Evolutionary conservation across 768 basidiomycete genomes (phyloP), one percentile per base, ranked within the genome.

Genomic region (Auricularia cornea): DNA sequence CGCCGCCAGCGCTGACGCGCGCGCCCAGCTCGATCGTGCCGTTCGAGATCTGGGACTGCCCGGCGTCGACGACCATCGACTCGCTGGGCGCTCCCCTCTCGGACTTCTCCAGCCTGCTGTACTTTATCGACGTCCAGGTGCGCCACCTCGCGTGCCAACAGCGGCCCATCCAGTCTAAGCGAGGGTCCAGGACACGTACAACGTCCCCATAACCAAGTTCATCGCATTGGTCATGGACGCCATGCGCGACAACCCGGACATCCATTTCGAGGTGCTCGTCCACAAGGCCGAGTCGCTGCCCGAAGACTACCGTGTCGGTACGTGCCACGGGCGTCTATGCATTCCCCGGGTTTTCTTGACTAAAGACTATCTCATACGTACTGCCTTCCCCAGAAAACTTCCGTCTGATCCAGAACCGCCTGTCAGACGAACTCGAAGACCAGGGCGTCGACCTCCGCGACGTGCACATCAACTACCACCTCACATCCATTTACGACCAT

Each of bases 21-120:
- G 44, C 28, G 63, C 66, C 56, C 73, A 97, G 95, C 75, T 89
- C 94, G 48, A 86, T 96, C 66, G 87, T 97, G 65, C 92, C 94
- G 1, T 83, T 98, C 40, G 92, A 97, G 72, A 85, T 98, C 71
- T 97, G 93, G 93, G 94, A 97, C 71, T 92, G 93, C 68, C 96
- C 95, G 0, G 91, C 90, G 29, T 92, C 88, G 64, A 83, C 87
- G 62, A 86, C 92, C 3, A 83, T 89, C 14, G 89, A 93, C 28
- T 83, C 86, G n/a, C 81, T 96, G 12, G 87, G 84, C 26, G 80
- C 83, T 8, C 84, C 89, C 8, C 81, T 97, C 40, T 83, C 86
- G 52, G 83, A 90, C 32, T 93, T 97, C 69, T 82, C 91, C 2
- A 87, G 89, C 2, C 82, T 98, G 69, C 85, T 98, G 61, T 98